Conservation (phyloP, 768 basidiomycete species). For the Exidia glandulosa region DNA sequence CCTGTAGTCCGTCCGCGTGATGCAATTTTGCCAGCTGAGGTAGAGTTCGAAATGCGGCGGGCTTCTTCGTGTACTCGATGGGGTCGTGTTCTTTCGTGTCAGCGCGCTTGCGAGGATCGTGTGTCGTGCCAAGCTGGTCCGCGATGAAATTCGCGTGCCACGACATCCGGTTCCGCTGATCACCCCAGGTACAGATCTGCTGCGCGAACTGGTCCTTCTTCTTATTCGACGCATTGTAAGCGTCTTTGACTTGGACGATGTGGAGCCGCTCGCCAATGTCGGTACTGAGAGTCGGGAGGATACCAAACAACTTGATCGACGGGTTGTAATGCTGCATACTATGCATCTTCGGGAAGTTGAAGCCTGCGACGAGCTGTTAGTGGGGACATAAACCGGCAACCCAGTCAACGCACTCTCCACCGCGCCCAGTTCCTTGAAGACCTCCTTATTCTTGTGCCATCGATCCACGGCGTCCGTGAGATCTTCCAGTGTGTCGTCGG, state of each 20-base stretch:
- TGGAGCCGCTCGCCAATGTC: neutral
- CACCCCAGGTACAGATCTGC: neutral
- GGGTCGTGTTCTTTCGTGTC: neutral
- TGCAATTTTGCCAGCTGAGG: neutral
- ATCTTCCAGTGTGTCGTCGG: slow-evolving; percentile 13
- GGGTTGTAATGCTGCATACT: neutral
- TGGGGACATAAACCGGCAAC: slow-evolving; percentile 18
- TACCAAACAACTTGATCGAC: neutral
- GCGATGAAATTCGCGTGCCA: neutral
- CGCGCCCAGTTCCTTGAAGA: slow-evolving; percentile 18
- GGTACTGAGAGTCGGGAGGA: neutral
- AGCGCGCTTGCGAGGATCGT: neutral
- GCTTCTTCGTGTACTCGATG: neutral
- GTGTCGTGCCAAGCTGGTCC: neutral
- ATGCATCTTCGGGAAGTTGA: slow-evolving; percentile 1
- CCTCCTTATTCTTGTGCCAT: slow-evolving; percentile 20
- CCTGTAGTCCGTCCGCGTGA: neutral
- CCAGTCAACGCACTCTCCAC: neutral
- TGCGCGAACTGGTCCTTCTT: neutral
- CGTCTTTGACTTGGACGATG: neutral
- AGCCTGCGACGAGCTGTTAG: slow-evolving; percentile 14
- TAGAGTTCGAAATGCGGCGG: neutral
- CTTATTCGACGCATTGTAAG: neutral
- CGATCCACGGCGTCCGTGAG: slow-evolving; percentile 14
- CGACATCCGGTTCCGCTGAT: neutral